A percentile compares a stretch with the other conserved stretches of the same genome.
phyloP scores from a whole-genome alignment of 306 rosid species.

The Quercus ilex region DNA sequence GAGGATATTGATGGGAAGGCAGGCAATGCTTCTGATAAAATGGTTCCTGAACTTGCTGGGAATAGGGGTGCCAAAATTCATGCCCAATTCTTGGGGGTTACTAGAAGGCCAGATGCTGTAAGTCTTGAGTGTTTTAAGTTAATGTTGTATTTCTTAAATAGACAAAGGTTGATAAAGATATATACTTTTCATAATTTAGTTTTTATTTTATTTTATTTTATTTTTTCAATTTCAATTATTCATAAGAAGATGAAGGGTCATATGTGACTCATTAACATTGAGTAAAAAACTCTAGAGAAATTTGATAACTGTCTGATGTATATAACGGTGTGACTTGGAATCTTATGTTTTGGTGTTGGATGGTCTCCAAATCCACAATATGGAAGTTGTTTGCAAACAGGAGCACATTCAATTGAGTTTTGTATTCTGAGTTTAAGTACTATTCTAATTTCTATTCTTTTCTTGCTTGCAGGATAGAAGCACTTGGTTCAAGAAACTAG shows the following conservation, averaged over 20 bases:
- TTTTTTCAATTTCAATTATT: background rate
- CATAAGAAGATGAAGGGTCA: background rate
- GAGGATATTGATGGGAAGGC: constrained; percentile 16
- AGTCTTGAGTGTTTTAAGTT: constrained; percentile 12
- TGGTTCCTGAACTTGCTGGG: background rate
- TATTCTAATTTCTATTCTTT: constrained; percentile 9
- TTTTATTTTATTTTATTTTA: background rate
- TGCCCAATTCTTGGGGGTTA: constrained; percentile 24
- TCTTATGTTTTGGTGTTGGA: background rate
- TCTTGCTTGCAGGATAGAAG: constrained; percentile 53
- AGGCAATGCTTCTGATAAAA: background rate
- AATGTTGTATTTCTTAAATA: background rate
- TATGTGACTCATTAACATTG: background rate
- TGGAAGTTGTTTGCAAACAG: background rate
- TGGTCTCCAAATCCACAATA: background rate
- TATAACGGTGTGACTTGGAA: background rate
- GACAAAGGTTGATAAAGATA: background rate
- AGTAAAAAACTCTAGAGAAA: background rate
- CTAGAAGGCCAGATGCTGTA: constrained; percentile 41
- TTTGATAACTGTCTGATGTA: background rate
- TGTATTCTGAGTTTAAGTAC: constrained; percentile 1
- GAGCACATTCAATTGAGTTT: background rate
- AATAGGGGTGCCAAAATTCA: background rate
- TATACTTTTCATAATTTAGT: background rate
- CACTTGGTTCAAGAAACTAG: constrained; percentile 53